Evolutionary conservation across 805 yeast genomes (phyloP).

Genomic region (Candida ficus): DNA sequence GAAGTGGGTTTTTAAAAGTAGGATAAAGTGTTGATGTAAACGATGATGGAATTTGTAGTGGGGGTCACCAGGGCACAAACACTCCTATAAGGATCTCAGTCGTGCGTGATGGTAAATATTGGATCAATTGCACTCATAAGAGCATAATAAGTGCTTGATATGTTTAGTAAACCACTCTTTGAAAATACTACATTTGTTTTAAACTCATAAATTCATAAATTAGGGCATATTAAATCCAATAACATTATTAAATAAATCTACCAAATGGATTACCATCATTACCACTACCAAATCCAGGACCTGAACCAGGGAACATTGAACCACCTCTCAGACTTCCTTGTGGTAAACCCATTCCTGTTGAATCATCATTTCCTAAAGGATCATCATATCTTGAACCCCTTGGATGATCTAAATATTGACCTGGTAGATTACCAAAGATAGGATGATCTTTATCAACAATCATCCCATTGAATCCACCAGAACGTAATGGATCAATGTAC

Average conservation of each 20-base stretch:
- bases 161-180: too few species aligned
- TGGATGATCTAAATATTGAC: neutral
- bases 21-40: too few species aligned
- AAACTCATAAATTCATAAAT: too few species aligned
- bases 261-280: constrained; percentile 8
- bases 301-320: neutral
- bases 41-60: too few species aligned
- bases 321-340: constrained; percentile 5
- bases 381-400: constrained; percentile 6
- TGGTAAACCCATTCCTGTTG: constrained; percentile 9
- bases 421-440: constrained; percentile 28
- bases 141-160: too few species aligned
- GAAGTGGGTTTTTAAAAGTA: too few species aligned
- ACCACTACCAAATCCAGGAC: neutral
- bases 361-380: constrained; percentile 6
- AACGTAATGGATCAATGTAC: constrained; percentile 35
- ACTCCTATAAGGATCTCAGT: too few species aligned
- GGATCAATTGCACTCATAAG: too few species aligned
- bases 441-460: constrained; percentile 48
- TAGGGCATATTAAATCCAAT: too few species aligned
- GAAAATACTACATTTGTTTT: too few species aligned
- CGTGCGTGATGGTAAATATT: too few species aligned
- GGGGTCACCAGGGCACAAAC: too few species aligned
- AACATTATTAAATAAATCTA: constrained; percentile 1
- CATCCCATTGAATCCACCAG: constrained; percentile 42